These are phyloP conservation scores for Thozetella sp. DNA, from an alignment of 495 filamentous ascomycete species.

Conservation along the genomic window DNA sequence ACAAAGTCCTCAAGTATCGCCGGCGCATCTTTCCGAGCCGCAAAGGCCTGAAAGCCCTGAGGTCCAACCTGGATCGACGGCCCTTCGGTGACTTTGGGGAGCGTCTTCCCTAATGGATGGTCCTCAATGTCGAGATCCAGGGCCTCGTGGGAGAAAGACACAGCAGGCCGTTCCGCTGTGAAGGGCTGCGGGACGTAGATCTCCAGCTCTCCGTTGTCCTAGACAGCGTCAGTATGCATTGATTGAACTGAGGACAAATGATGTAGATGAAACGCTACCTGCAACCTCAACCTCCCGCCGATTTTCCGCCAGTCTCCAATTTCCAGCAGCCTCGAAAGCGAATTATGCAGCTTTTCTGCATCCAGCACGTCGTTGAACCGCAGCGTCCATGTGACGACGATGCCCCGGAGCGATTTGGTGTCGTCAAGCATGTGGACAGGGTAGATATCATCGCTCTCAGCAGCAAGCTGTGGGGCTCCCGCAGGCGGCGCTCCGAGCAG, in stretches of 20 bases:
- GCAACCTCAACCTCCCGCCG: conserved; percentile 40
- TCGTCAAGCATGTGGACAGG: conserved; percentile 33
- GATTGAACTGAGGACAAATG: too few species aligned
- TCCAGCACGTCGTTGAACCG: conserved; percentile 51
- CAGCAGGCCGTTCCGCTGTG: conserved; percentile 32
- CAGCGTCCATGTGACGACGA: conserved; percentile 31
- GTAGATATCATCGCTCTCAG: conserved; percentile 28
- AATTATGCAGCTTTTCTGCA: conserved; percentile 32
- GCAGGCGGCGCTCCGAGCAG: too few species aligned
- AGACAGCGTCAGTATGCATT: conserved; percentile 3
- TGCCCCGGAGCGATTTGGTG: conserved; percentile 15
- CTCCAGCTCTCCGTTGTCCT: conserved; percentile 37
- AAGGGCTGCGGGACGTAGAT: conserved; percentile 46
- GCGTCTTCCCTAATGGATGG: conserved; percentile 27
- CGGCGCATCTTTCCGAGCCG: not conserved
- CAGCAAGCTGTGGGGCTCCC: too few species aligned
- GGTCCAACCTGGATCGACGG: conserved; percentile 29
- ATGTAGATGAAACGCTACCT: conserved; percentile 29
- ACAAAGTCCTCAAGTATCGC: not conserved
- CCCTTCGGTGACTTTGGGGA: conserved; percentile 24
- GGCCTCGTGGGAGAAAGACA: conserved; percentile 32
- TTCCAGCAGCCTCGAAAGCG: conserved; percentile 34
- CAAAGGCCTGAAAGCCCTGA: conserved; percentile 16
- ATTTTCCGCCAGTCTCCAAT: conserved; percentile 45
- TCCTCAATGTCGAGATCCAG: conserved; percentile 28